These are phyloP conservation scores for Emmonsiellopsis sp. DNA, from an alignment of 2,329 filamentous ascomycete species.

Conservation along the genomic window DNA sequence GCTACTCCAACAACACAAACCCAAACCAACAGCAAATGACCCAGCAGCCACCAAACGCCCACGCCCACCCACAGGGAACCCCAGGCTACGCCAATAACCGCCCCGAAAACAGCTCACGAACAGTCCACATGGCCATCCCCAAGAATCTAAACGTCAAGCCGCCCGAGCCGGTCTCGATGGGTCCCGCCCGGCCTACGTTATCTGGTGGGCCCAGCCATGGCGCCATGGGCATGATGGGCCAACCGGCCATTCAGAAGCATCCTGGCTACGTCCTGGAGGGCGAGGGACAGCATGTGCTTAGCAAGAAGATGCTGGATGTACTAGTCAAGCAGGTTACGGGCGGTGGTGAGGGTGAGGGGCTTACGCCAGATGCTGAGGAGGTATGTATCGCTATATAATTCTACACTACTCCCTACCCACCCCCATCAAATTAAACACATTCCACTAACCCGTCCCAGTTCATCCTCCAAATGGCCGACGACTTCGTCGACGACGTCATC, in stretches of 20 bases:
- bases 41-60: conserved; percentile 22
- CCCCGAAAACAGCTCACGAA: conserved; percentile 32
- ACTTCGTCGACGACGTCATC: conserved; percentile 88
- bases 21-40: conserved; percentile 20
- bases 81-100: conserved; percentile 32
- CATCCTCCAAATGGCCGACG: conserved; percentile 80
- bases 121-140: conserved; percentile 69
- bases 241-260: conserved; percentile 73
- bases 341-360: conserved; percentile 61
- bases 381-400: conserved; percentile 41
- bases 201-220: conserved; percentile 66
- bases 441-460: conserved; percentile 46
- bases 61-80: conserved; percentile 28
- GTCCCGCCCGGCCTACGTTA: conserved; percentile 67
- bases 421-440: conserved; percentile 6
- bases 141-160: conserved; percentile 66
- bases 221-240: conserved; percentile 72
- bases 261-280: conserved; percentile 81
- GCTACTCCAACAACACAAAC: conserved; percentile 27
- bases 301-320: conserved; percentile 95
- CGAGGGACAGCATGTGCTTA: conserved; percentile 86
- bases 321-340: conserved; percentile 90
- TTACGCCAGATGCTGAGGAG: conserved; percentile 93
- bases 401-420: conserved; percentile 1
- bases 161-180: conserved; percentile 67